Evolutionary conservation across 73 alveolate species (phyloP).

Genomic region (Effrenium voratum): DNA sequence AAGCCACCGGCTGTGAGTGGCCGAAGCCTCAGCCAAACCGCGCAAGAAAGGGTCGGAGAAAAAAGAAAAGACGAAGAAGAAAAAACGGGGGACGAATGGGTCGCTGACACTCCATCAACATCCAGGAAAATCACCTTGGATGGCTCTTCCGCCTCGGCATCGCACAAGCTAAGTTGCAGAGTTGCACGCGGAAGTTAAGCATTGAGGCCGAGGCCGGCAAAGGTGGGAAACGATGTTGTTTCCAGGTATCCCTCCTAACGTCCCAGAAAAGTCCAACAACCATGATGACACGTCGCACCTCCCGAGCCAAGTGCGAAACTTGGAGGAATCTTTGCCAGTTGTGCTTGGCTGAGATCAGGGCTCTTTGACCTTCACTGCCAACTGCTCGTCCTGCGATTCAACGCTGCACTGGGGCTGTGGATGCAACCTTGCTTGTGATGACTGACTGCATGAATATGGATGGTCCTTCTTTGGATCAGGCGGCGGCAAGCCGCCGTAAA

Average conservation of each 20-base stretch:
- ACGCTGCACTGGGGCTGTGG: background rate
- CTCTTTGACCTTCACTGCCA: constrained; percentile 45
- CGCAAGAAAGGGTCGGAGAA: too few relatives aligned
- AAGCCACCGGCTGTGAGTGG: constrained; percentile 91
- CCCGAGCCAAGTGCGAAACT: too few relatives aligned
- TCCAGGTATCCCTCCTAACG: constrained; percentile 84
- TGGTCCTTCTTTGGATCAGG: constrained; percentile 82
- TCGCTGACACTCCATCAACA: constrained; percentile 59
- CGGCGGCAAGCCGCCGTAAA: constrained; percentile 85
- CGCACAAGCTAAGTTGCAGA: background rate
- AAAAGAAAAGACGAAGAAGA: background rate
- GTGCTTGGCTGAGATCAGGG: background rate
- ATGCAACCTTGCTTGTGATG: background rate
- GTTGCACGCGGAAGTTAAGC: background rate
- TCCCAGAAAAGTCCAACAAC: too few relatives aligned
- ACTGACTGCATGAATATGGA: background rate
- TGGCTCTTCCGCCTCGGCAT: constrained; percentile 57
- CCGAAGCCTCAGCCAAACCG: constrained; percentile 48
- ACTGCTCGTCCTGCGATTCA: constrained; percentile 32
- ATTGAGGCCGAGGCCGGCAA: constrained; percentile 38
- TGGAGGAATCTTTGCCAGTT: too few relatives aligned
- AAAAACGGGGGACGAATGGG: background rate
- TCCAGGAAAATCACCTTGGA: constrained; percentile 75
- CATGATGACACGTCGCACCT: too few relatives aligned
- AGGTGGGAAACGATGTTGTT: constrained; percentile 87